phyloP scores from a whole-genome alignment of 345 rosid genomes.

The Trapa incisa region DNA sequence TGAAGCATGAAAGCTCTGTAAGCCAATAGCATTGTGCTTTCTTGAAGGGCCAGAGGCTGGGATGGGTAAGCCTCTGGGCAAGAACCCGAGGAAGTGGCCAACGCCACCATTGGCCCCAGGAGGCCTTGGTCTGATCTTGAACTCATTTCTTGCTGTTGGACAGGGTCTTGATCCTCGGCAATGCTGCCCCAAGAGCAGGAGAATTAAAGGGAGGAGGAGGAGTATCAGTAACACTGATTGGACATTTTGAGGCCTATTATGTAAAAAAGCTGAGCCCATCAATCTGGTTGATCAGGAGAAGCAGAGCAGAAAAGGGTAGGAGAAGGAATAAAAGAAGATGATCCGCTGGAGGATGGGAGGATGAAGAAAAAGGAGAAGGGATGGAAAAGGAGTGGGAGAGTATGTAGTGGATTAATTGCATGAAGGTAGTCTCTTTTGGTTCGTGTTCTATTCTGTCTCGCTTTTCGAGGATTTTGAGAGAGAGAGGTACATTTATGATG shows the following conservation, averaged over 20 bases:
- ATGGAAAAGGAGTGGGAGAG: not conserved
- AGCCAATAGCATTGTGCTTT: conserved; percentile 79
- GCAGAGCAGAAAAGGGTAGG: not conserved
- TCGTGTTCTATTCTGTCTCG: not conserved
- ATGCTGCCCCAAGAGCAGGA: not conserved
- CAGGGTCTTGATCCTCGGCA: conserved; percentile 10
- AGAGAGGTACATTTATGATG: not conserved
- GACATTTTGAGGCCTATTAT: not conserved
- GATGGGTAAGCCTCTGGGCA: conserved; percentile 71
- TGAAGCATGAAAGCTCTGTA: conserved; percentile 39
- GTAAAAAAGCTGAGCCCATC: not conserved
- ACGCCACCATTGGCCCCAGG: not conserved
- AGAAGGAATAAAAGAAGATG: not conserved
- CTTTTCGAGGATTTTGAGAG: not conserved
- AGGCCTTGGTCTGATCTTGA: conserved; percentile 1
- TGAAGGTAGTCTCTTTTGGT: not conserved
- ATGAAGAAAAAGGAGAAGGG: not conserved
- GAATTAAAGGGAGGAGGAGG: not conserved
- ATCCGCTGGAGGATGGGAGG: conserved; percentile 1
- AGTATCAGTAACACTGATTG: not conserved
- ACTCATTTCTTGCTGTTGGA: not conserved
- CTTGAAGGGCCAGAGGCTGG: conserved; percentile 91
- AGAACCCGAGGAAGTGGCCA: conserved; percentile 57
- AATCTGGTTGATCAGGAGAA: not conserved
- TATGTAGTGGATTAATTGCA: not conserved